These are phyloP conservation scores for Jasminum sambac DNA, from an alignment of 257 asterid genomes.

Conservation along the genomic window DNA sequence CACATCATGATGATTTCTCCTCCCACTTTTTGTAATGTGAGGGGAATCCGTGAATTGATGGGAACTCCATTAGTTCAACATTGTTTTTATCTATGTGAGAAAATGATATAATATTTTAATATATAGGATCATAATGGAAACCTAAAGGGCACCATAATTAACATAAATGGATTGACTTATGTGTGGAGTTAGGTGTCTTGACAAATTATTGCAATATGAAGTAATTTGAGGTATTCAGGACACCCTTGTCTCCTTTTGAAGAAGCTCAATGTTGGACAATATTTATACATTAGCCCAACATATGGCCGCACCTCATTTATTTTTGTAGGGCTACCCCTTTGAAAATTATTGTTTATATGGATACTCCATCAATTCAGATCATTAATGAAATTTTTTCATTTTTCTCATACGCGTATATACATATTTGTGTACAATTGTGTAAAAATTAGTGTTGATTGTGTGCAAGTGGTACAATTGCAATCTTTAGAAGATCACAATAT, in stretches of 20 bases:
- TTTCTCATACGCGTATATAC: neutral
- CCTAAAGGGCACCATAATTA: constrained; percentile 26
- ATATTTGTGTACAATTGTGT: too few relatives aligned
- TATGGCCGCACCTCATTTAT: constrained; percentile 31
- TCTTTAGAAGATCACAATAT: too few relatives aligned
- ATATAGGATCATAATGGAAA: constrained; percentile 18
- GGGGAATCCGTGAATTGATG: constrained; percentile 15
- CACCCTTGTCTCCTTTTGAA: constrained; percentile 44
- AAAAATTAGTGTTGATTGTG: too few relatives aligned
- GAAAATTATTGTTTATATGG: constrained; percentile 22
- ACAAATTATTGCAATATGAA: constrained; percentile 26
- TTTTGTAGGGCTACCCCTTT: constrained; percentile 28
- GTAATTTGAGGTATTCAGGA: constrained; percentile 25
- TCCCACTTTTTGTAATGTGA: constrained; percentile 24
- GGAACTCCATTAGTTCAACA: constrained; percentile 5
- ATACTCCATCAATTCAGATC: neutral
- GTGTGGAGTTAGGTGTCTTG: neutral
- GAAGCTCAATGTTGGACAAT: constrained; percentile 37
- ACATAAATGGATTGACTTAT: constrained; percentile 31
- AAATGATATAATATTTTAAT: neutral
- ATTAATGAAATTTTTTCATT: too few relatives aligned
- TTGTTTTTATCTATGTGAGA: neutral
- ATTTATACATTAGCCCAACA: constrained; percentile 30
- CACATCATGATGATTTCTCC: constrained; percentile 24
- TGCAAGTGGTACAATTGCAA: too few relatives aligned